These are phyloP conservation scores for Xeromyces bisporus DNA, from an alignment of 495 filamentous ascomycete species.

Conservation along the genomic window DNA sequence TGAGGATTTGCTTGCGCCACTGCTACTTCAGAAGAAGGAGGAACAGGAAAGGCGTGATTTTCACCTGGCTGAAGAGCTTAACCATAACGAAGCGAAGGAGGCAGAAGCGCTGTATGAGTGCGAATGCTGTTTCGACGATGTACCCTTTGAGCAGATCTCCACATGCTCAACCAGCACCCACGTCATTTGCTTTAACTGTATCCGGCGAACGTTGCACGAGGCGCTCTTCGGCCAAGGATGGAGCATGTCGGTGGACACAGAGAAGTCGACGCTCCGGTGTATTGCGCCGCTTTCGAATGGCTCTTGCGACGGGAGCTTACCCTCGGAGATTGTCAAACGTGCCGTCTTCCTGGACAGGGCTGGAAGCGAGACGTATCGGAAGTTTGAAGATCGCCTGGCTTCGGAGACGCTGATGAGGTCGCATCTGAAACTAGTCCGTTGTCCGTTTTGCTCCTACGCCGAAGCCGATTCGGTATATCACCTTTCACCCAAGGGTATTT, in stretches of 20 bases:
- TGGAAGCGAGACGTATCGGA: conserved; percentile 49
- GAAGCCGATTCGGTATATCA: conserved; percentile 70
- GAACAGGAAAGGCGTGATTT: conserved; percentile 48
- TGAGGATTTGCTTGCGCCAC: conserved; percentile 44
- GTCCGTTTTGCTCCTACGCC: conserved; percentile 82
- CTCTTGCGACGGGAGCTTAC: conserved; percentile 56
- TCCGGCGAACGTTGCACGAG: conserved; percentile 61
- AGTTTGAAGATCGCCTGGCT: conserved; percentile 60
- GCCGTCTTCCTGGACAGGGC: conserved; percentile 51
- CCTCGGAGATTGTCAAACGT: conserved; percentile 45
- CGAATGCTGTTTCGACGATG: conserved; percentile 70
- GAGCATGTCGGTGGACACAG: conserved; percentile 57
- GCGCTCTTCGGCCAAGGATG: conserved; percentile 87
- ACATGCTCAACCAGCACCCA: conserved; percentile 57
- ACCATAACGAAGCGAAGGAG: conserved; percentile 57
- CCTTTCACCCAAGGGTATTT: conserved; percentile 24
- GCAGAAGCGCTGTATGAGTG: conserved; percentile 66
- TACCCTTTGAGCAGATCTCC: conserved; percentile 65
- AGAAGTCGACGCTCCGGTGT: conserved; percentile 58
- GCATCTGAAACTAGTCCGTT: conserved; percentile 58
- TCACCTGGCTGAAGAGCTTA: conserved; percentile 45
- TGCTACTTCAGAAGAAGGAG: conserved; percentile 33
- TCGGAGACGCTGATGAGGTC: conserved; percentile 55
- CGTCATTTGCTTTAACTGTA: conserved; percentile 73
- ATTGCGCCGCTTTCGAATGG: conserved; percentile 49